Evolutionary conservation across 805 yeast species (phyloP), one percentile per base, ranked within the genome.

Genomic region (Metschnikowia amazonensis): DNA sequence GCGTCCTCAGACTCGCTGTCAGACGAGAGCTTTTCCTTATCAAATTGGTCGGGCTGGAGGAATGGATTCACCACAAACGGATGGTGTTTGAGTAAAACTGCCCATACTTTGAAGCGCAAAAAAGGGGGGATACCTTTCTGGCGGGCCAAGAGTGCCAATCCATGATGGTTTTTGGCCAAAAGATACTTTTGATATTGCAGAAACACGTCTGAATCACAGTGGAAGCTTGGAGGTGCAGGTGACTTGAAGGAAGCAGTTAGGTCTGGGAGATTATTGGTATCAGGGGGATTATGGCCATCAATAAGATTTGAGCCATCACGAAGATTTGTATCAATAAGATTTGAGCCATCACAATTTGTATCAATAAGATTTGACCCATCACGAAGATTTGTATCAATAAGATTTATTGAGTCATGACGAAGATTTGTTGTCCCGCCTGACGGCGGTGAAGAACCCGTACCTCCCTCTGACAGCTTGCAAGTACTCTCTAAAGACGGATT

Each of bases 111-210:
- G 53, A 80, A 81, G 48, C 98, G 74, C 44, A 89, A 69, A 46
- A 81, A 76, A 1, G 95, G 92, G 1, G 97, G 97, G 23, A 89
- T 72, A 3, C 98, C 97, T 46, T 81, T 71, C 53, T 84, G 89
- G 51, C 96, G 75, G 4, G 96, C 92, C 5, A 90, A 64, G 52
- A 80, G 70, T 1, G 97, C 95, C 38, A 90, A 65, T 0, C 89
- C 87, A 39, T 82, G 81, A 46, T 82, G 82, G 58, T 90, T 86
- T 46, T 78, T 79, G 14, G 73, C 70, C 39, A 67, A 69, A 4
- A 89, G 63, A 55, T 80, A 81, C 35, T 71, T 66, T 35, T 79
- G 72, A 51, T 87, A 80, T 20, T 81, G 67, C 20, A 72, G 71
- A 36, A 82, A 72, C 14, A 82, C 60, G 36, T 76, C 79, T 42